Conservation (phyloP, 2,329 filamentous ascomycete species). For the Nothomitra cinnamomea region DNA sequence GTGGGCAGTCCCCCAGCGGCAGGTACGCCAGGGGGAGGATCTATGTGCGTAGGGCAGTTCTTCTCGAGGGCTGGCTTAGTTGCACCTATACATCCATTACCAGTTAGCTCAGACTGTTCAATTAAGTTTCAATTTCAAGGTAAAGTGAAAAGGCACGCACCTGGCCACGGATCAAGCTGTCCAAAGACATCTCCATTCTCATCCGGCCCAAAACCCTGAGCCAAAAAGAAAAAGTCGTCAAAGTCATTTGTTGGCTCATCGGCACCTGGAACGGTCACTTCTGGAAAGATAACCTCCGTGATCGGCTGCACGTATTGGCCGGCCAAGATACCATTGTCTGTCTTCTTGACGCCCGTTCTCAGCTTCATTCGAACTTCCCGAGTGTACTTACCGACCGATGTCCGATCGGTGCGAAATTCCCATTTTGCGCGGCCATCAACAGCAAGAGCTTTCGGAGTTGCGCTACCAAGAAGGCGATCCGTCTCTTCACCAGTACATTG, state of each 20-base stretch:
- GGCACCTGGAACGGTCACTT: constrained; percentile 22
- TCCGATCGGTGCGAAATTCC: constrained; percentile 18
- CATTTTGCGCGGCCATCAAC: constrained; percentile 24
- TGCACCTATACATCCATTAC: no score
- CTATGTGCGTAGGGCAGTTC: no score
- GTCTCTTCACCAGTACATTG: constrained; percentile 25
- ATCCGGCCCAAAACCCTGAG: constrained; percentile 18
- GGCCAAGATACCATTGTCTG: constrained; percentile 24
- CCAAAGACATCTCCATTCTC: constrained; percentile 19
- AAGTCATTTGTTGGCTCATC: constrained; percentile 20
- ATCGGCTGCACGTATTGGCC: constrained; percentile 26
- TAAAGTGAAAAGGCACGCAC: constrained; percentile 18
- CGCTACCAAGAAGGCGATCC: constrained; percentile 20
- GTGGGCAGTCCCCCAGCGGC: constrained; percentile 11
- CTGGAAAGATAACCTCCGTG: constrained; percentile 28
- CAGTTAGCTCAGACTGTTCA: no score
- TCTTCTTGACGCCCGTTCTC: constrained; percentile 19
- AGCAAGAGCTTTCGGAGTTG: constrained; percentile 13
- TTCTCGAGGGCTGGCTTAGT: no score
- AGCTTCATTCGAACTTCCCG: constrained; percentile 25
- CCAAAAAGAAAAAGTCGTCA: constrained; percentile 18
- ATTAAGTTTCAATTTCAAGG: no score
- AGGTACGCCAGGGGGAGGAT: no score
- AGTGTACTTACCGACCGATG: constrained; percentile 20
- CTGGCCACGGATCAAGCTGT: constrained; percentile 20